Percentiles rank a stretch among this genome's conserved stretches.
These are phyloP conservation scores for Xylaria sp. DNA, from an alignment of 2,329 filamentous ascomycete species.

Conservation along the genomic window DNA sequence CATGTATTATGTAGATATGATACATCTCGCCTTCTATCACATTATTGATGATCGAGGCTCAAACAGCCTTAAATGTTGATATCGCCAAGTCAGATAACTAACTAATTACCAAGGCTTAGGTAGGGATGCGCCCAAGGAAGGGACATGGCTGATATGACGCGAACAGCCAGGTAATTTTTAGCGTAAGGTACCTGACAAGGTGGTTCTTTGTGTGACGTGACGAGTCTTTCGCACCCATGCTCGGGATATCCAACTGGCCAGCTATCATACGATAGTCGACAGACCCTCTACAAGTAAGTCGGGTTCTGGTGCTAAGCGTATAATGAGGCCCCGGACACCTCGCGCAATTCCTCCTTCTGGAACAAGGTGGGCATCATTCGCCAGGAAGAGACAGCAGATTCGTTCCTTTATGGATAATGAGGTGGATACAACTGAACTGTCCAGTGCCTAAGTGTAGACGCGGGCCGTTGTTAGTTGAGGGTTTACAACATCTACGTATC, in stretches of 20 bases:
- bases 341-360: conserved; percentile 2
- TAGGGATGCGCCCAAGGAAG: not conserved
- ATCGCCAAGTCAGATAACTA: conserved; percentile 6
- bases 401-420: not conserved
- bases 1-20: conserved; percentile 10
- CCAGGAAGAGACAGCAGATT: not conserved
- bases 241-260: conserved; percentile 11
- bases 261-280: conserved; percentile 14
- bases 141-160: not conserved
- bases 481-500: conserved; percentile 1
- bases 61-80: conserved; percentile 10
- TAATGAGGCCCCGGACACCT: not conserved
- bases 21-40: conserved; percentile 2
- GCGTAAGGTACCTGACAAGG: not conserved
- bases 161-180: conserved; percentile 3
- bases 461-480: conserved; percentile 9
- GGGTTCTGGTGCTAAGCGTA: not conserved
- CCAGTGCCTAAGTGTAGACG: conserved; percentile 1
- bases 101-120: not conserved
- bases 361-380: conserved; percentile 2
- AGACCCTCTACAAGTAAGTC: not conserved
- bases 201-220: conserved; percentile 20
- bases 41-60: not conserved
- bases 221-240: conserved; percentile 8
- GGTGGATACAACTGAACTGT: not conserved